Conservation (phyloP, 2,329 filamentous ascomycete species). For the Aspergillus brunneoviolaceus region DNA sequence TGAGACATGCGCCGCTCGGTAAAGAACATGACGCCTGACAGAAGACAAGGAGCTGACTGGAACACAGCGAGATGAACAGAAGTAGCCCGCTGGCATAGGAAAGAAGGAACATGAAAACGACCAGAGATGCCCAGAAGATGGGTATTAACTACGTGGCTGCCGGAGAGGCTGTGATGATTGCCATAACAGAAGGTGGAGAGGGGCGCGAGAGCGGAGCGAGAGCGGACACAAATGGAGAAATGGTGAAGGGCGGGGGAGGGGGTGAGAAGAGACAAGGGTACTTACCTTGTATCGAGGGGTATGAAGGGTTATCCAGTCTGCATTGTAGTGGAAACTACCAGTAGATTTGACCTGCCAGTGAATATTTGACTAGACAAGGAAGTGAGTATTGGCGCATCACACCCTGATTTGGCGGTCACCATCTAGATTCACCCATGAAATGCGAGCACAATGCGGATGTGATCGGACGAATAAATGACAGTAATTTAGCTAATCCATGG, state of each 20-base stretch:
- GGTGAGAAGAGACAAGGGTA: neutral
- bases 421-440: slow-evolving; percentile 14
- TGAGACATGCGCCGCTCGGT: neutral
- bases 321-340: slow-evolving; percentile 19
- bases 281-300: slow-evolving; percentile 11
- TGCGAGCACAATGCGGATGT: neutral
- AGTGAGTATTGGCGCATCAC: slow-evolving; percentile 13
- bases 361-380: slow-evolving; percentile 4
- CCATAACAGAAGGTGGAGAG: neutral
- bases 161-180: neutral
- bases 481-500: neutral
- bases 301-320: slow-evolving; percentile 16
- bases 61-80: neutral
- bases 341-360: slow-evolving; percentile 6
- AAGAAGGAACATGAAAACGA: neutral
- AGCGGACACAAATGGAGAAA: neutral
- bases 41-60: neutral
- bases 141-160: neutral
- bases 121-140: neutral
- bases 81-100: neutral
- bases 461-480: neutral
- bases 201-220: neutral
- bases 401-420: slow-evolving; percentile 16
- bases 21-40: neutral
- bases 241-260: neutral